Percentiles rank a stretch among this genome's conserved stretches.
Evolutionary conservation across 495 filamentous ascomycete species (phyloP).

Genomic region (Xylaria sp.): DNA sequence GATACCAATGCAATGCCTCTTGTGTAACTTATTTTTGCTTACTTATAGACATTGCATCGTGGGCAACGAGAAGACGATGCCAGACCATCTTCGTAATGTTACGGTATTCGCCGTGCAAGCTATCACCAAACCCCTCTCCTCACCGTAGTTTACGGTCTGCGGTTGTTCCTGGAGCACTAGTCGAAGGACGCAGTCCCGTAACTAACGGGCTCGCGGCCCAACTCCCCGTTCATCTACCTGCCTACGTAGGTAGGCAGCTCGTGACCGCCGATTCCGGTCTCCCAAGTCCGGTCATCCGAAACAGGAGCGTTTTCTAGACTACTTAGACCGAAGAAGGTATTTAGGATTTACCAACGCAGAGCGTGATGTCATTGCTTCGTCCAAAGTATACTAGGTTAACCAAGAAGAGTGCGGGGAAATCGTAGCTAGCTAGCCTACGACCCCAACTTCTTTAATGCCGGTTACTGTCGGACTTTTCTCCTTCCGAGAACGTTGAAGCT

Average conservation of each 20-base stretch:
- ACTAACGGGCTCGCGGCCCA: background rate
- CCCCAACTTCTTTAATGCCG: too few relatives aligned
- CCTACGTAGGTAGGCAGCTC: conserved; percentile 9
- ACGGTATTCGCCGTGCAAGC: background rate
- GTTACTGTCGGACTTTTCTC: too few relatives aligned
- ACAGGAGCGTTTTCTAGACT: too few relatives aligned
- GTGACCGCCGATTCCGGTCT: background rate
- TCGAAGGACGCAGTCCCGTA: background rate
- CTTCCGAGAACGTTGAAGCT: too few relatives aligned
- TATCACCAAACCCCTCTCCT: background rate
- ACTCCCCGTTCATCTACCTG: background rate
- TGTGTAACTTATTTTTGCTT: background rate
- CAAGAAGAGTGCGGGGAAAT: too few relatives aligned
- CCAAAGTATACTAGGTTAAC: too few relatives aligned
- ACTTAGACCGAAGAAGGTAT: too few relatives aligned
- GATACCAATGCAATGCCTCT: too few relatives aligned
- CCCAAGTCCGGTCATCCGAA: conserved; percentile 4
- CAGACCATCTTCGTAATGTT: background rate
- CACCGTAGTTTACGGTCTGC: background rate
- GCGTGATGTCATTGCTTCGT: too few relatives aligned
- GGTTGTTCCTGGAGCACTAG: background rate
- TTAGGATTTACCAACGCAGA: too few relatives aligned
- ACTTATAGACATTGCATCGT: background rate
- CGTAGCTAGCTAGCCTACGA: too few relatives aligned
- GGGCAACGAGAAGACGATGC: background rate